Base-by-base conservation (phyloP, 306 rosid species). In the Cicer arietinum region DNA sequence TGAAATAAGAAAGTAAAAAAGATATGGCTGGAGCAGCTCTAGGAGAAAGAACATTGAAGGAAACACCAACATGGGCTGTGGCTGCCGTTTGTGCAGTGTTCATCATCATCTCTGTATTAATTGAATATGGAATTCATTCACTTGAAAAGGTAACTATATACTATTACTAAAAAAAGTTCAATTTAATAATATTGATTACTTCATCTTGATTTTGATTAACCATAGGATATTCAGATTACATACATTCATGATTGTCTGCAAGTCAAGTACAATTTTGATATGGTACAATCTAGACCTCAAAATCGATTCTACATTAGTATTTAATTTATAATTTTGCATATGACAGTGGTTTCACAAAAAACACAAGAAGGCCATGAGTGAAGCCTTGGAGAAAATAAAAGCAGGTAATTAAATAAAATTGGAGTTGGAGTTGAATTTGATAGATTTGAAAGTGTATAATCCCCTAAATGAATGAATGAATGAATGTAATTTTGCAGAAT, bases 321-420 rank as follows among this genome's bases (percentile, higher is more conserved):
- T 30, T 30, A 30, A 3, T 30, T 6, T 40, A 8, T 61, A 64
- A 40, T 51, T 65, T 52, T 8, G n/a, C 44, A 35, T 7, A 10
- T 40, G 7, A 45, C 53, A 91, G 94, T 87, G 91, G 90, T 85
- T 91, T 76, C 82, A 67, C 40, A 91, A 89, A 63, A 79, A 85
- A 43, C 77, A 77, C 4, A 91, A 91, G 85, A 87, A 87, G 80
- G 92, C 97, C 58, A 77, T 91, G 90, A 65, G 8, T 14, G 94
- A 91, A 80, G 94, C 96, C 77, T 77, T 86, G 82, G 96, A 91
- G 82, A 91, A 91, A 72, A 86, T 91, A 52, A 91, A 89, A 91
- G 83, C 86, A 1, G 93, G 96, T 85, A 39, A 30, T 30, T 30
- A 3, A 37, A 6, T 30, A 35, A 44, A 40, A 13, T 48, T 9